These are phyloP conservation scores for Thalassiosira mediterranea DNA, from an alignment of 352 stramenopile species.

Conservation along the genomic window DNA sequence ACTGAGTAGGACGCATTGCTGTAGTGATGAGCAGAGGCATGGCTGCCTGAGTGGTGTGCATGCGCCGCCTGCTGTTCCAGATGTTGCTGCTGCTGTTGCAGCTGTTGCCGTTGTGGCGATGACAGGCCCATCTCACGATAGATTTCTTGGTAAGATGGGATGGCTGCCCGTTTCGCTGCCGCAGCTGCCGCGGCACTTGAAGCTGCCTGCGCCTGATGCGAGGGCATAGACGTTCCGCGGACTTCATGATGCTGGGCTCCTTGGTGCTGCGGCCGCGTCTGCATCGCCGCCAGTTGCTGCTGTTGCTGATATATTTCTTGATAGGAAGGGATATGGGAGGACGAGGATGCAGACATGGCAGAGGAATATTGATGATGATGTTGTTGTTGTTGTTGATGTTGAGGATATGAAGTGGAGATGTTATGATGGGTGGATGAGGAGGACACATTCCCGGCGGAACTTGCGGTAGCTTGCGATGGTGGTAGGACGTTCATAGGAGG, in stretches of 20 bases:
- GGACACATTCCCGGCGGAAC: too few relatives aligned
- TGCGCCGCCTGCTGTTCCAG: constrained; percentile 4
- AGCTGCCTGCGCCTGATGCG: too few relatives aligned
- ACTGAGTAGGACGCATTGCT: constrained; percentile 23
- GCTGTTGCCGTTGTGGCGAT: constrained; percentile 8
- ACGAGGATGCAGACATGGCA: too few relatives aligned
- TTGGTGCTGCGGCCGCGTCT: constrained; percentile 2
- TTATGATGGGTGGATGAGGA: background rate
- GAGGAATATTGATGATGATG: background rate
- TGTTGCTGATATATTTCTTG: constrained; percentile 58
- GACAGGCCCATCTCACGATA: constrained; percentile 46
- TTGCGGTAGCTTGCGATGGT: background rate
- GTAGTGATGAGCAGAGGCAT: constrained; percentile 14
- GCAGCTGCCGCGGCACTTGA: too few relatives aligned
- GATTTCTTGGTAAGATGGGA: constrained; percentile 55
- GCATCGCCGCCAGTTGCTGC: background rate
- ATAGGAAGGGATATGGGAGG: constrained; percentile 29
- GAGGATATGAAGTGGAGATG: constrained; percentile 14
- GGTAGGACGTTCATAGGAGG: constrained; percentile 39
- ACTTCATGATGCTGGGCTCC: constrained; percentile 15
- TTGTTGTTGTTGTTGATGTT: constrained; percentile 19
- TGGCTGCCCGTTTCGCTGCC: constrained; percentile 1
- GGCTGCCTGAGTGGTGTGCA: too few relatives aligned
- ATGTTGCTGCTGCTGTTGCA: constrained; percentile 15
- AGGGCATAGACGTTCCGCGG: background rate